A percentile compares a stretch with the other conserved stretches of the same genome.
Conservation (phyloP, 257 asterid species). For the Dorcoceras hygrometricum region DNA sequence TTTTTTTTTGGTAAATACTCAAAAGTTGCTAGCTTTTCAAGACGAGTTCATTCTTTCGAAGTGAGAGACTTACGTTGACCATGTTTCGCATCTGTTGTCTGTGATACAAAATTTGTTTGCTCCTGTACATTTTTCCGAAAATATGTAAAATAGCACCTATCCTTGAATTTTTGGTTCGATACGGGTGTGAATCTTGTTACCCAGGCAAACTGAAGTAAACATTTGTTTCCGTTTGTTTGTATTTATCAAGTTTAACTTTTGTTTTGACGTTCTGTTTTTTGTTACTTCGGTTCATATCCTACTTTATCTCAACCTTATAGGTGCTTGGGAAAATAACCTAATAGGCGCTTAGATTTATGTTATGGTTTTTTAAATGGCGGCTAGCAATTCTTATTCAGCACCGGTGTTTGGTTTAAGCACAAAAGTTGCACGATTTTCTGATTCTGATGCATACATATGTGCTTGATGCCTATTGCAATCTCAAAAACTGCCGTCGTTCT, state of each 20-base stretch:
- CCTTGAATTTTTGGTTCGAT: too few relatives aligned
- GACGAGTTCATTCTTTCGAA: background rate
- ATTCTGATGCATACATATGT: background rate
- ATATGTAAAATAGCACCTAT: background rate
- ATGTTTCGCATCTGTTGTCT: conserved; percentile 15
- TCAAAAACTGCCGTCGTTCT: too few relatives aligned
- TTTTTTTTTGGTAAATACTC: conserved; percentile 19
- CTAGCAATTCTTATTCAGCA: background rate
- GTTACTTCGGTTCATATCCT: background rate
- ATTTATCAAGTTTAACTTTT: background rate
- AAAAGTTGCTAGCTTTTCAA: conserved; percentile 12
- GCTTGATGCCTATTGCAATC: background rate
- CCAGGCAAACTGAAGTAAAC: background rate
- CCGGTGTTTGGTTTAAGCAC: background rate
- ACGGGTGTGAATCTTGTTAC: background rate
- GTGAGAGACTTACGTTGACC: conserved; percentile 19
- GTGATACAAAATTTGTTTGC: background rate
- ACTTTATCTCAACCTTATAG: background rate
- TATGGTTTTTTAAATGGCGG: too few relatives aligned
- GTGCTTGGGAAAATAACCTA: background rate
- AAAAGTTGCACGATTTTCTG: too few relatives aligned
- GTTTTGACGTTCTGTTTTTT: background rate
- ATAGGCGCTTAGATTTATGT: background rate
- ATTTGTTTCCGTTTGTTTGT: background rate
- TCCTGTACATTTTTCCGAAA: background rate